Evolutionary conservation across 1,139 yeast genomes (phyloP).

Genomic region (Geotrichum histeridarum): DNA sequence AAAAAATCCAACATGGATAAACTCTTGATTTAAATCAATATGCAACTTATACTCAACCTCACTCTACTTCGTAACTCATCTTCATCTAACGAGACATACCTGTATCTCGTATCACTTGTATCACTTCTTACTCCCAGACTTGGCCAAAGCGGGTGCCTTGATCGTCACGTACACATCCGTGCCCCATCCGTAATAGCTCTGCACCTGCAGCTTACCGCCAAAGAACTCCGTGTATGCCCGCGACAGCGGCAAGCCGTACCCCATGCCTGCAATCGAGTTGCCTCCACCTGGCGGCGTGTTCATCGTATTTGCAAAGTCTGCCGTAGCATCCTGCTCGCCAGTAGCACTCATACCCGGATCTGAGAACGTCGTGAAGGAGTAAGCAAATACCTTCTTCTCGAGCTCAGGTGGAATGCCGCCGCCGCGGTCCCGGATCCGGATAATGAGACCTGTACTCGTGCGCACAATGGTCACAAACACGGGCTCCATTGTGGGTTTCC

Average conservation of each 20-base stretch:
- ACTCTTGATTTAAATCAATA: conserved; percentile 45
- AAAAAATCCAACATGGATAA: conserved; percentile 43
- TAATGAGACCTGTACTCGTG: conserved; percentile 42
- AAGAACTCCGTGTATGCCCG: conserved; percentile 64
- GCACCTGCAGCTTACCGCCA: conserved; percentile 72
- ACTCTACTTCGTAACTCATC: too few species aligned
- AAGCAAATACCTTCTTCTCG: conserved; percentile 68
- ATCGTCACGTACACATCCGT: conserved; percentile 62
- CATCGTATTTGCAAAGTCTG: conserved; percentile 45
- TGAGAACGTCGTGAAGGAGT: conserved; percentile 76
- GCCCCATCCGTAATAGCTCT: conserved; percentile 83
- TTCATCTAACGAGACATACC: too few species aligned
- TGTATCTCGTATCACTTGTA: too few species aligned
- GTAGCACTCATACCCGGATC: conserved; percentile 41
- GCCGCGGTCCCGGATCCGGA: conserved; percentile 80
- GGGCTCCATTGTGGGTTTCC: conserved; percentile 43
- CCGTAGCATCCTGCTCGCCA: too few species aligned
- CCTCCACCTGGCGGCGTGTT: conserved; percentile 75
- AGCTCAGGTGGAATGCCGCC: conserved; percentile 74
- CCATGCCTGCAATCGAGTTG: conserved; percentile 87
- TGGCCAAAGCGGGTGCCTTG: conserved; percentile 36
- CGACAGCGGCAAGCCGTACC: conserved; percentile 88
- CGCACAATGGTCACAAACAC: conserved; percentile 64
- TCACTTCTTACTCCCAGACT: too few species aligned
- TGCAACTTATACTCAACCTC: too few species aligned